phyloP scores from a whole-genome alignment of 2,329 filamentous ascomycete genomes.

The Huntiella bhutanensis region DNA sequence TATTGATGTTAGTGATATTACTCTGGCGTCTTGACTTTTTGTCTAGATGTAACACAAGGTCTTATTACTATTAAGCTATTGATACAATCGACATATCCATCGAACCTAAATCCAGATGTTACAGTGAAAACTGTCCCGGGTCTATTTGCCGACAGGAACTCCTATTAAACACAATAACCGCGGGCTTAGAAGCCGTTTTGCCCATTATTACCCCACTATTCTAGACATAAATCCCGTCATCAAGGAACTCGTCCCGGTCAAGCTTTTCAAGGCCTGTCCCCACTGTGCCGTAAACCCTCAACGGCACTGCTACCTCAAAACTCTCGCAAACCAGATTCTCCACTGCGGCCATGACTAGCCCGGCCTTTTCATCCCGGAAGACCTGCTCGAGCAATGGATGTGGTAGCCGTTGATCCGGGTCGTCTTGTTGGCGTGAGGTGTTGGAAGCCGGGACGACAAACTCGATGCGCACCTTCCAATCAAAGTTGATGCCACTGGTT shows the following conservation, averaged over 20 bases:
- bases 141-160: too few relatives aligned
- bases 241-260: constrained; percentile 34
- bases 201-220: not conserved
- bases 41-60: too few relatives aligned
- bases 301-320: constrained; percentile 72
- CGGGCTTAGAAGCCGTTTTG: too few relatives aligned
- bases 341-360: constrained; percentile 52
- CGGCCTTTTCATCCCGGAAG: constrained; percentile 58
- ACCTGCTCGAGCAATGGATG: constrained; percentile 58
- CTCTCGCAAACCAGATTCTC: constrained; percentile 70
- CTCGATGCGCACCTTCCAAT: constrained; percentile 80
- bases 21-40: too few relatives aligned
- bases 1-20: too few relatives aligned
- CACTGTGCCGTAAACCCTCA: constrained; percentile 57
- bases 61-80: too few relatives aligned
- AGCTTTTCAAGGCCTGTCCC: constrained; percentile 36
- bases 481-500: constrained; percentile 69
- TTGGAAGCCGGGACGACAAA: constrained; percentile 53
- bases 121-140: too few relatives aligned
- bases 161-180: too few relatives aligned
- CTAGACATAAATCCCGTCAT: constrained; percentile 26
- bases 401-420: constrained; percentile 13
- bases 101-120: too few relatives aligned
- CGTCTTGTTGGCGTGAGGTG: constrained; percentile 3
- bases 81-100: too few relatives aligned